phyloP scores from a whole-genome alignment of 1,139 yeast genomes.

The Pichia sp. region DNA sequence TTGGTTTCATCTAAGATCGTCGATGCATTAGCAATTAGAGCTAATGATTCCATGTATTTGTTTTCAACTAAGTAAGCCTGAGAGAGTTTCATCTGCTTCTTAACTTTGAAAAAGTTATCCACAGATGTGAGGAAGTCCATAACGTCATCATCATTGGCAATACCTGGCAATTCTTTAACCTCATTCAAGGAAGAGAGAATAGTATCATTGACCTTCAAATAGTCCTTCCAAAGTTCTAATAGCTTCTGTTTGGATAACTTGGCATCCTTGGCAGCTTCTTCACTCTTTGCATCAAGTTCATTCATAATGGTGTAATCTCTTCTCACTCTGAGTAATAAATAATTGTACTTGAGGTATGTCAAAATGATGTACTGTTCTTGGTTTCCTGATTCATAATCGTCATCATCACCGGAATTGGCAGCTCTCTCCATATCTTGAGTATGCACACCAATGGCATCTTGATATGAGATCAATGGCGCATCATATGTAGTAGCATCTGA shows the following conservation, averaged over 20 bases:
- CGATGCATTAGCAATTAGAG: constrained; percentile 30
- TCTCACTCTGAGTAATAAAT: constrained; percentile 57
- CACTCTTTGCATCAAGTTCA: constrained; percentile 11
- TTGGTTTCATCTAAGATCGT: constrained; percentile 29
- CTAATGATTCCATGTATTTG: constrained; percentile 47
- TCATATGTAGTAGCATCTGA: constrained; percentile 37
- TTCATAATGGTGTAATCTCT: constrained; percentile 56
- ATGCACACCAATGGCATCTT: constrained; percentile 47
- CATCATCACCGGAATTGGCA: constrained; percentile 33
- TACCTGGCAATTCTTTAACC: constrained; percentile 81
- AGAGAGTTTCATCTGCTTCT: constrained; percentile 41
- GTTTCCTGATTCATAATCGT: constrained; percentile 40
- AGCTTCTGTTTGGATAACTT: constrained; percentile 16
- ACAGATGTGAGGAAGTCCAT: constrained; percentile 45
- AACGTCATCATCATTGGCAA: constrained; percentile 73
- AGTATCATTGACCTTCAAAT: constrained; percentile 42
- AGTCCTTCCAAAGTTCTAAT: constrained; percentile 37
- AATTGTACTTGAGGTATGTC: constrained; percentile 67
- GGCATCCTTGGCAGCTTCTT: constrained; percentile 13
- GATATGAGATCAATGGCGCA: constrained; percentile 43
- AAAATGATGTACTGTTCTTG: constrained; percentile 71
- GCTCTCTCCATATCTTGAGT: constrained; percentile 40
- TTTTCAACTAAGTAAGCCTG: constrained; percentile 41
- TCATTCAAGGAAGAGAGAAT: constrained; percentile 46
- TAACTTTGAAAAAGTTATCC: constrained; percentile 38